A percentile compares a stretch with the other conserved stretches of the same genome.
Evolutionary conservation across 352 stramenopile genomes (phyloP).

Genomic region (Globisporangium polare): DNA sequence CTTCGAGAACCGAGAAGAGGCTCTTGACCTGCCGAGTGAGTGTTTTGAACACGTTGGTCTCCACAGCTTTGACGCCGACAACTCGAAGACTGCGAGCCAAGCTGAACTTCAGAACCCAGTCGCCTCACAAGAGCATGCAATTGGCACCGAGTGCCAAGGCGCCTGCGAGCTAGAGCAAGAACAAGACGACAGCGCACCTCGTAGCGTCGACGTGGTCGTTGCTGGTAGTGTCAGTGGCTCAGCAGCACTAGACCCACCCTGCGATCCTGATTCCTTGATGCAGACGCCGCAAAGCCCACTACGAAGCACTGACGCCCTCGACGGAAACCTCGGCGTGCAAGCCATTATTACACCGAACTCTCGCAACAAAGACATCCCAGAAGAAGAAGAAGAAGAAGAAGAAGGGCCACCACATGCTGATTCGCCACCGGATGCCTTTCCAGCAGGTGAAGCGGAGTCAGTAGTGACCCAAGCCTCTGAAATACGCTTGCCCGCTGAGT

Average conservation of each 20-base stretch:
- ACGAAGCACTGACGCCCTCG: not conserved
- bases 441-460: not conserved
- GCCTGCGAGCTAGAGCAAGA: too few relatives aligned
- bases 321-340: not conserved
- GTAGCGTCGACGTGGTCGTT: not conserved
- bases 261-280: not conserved
- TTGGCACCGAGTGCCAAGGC: too few relatives aligned
- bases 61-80: too few relatives aligned
- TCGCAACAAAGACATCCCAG: not conserved
- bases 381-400: not conserved
- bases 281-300: not conserved
- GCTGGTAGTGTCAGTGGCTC: not conserved
- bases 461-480: not conserved
- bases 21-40: too few relatives aligned
- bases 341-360: not conserved
- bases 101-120: too few relatives aligned
- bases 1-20: too few relatives aligned
- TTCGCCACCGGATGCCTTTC: not conserved
- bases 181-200: too few relatives aligned
- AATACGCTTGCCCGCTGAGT: not conserved
- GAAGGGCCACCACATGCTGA: not conserved
- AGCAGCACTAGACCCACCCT: not conserved
- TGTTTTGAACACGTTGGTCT: too few relatives aligned
- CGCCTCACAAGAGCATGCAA: too few relatives aligned
- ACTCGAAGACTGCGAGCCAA: too few relatives aligned